Evolutionary conservation across 2,329 filamentous ascomycete species (phyloP).

Genomic region (Colletotrichum caudatum): DNA sequence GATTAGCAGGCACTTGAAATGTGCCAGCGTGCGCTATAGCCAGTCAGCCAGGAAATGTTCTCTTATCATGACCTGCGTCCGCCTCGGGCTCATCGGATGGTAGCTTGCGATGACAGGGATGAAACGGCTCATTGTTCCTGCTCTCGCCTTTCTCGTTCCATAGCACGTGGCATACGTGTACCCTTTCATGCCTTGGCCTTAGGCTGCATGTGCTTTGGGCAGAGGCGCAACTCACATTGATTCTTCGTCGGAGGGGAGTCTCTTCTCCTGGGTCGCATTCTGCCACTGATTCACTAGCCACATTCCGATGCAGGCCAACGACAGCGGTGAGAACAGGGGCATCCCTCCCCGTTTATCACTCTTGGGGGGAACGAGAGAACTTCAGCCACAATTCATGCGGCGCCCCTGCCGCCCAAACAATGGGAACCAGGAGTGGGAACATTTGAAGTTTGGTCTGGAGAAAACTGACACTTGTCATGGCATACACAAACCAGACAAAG

Average conservation of each 20-base stretch:
- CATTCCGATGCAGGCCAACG: conserved; percentile 5
- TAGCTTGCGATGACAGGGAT: conserved; percentile 36
- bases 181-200: background rate
- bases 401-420: conserved; percentile 16
- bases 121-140: background rate
- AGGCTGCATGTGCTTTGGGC: background rate
- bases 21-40: conserved; percentile 16
- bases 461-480: conserved; percentile 17
- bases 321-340: background rate
- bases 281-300: conserved; percentile 4
- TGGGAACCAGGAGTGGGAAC: background rate
- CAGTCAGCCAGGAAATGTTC: background rate
- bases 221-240: background rate
- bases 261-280: background rate
- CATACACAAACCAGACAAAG: background rate
- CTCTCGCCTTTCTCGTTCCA: background rate
- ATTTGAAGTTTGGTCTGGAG: conserved; percentile 3
- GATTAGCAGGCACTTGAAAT: background rate
- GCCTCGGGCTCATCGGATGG: conserved; percentile 38
- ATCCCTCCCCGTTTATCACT: background rate
- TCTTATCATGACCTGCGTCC: conserved; percentile 16
- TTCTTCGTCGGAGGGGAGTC: background rate
- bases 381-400: conserved; percentile 36
- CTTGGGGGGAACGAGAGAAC: background rate
- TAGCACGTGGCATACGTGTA: background rate